A percentile compares a stretch with the other conserved stretches of the same genome.
Conservation (phyloP, 2,329 filamentous ascomycete genomes). For the Pyrenophora seminiperda region DNA sequence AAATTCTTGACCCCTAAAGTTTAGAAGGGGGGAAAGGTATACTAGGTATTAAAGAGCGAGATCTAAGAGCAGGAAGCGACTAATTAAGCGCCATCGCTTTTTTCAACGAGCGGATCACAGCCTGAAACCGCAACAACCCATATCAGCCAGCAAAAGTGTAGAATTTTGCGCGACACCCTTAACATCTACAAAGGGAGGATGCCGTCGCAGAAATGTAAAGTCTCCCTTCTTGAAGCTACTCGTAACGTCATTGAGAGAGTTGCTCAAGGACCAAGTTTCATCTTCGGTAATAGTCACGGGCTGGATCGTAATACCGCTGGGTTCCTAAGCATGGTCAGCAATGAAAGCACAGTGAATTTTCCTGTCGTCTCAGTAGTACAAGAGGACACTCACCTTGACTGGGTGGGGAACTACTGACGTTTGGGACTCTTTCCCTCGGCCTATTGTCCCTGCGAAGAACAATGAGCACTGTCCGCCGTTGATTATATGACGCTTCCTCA, state of each 20-base stretch:
- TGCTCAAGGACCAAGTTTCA: neutral
- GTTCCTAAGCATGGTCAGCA: conserved; percentile 14
- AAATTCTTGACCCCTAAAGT: neutral
- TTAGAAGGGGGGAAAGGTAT: neutral
- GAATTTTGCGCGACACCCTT: conserved; percentile 2
- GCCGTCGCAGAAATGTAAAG: neutral
- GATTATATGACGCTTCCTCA: too few relatives aligned
- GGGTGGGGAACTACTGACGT: neutral
- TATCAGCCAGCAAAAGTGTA: neutral
- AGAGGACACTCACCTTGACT: conserved; percentile 3
- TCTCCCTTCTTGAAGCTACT: neutral
- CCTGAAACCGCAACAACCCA: conserved; percentile 15
- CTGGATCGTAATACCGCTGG: conserved; percentile 33
- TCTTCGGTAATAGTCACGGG: conserved; percentile 27
- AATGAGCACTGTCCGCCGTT: neutral
- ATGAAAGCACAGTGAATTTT: neutral
- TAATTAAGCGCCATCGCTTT: neutral
- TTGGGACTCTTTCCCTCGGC: conserved; percentile 10
- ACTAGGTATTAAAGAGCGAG: neutral
- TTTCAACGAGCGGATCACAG: conserved; percentile 11
- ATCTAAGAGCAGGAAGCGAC: conserved; percentile 1
- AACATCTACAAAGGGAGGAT: conserved; percentile 30
- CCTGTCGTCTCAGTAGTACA: neutral
- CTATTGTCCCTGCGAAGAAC: conserved; percentile 41
- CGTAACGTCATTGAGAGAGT: neutral